Evolutionary conservation across 2,329 filamentous ascomycete species (phyloP), one percentile per base, ranked within the genome.

Genomic region (Sarocladium oryzae): DNA sequence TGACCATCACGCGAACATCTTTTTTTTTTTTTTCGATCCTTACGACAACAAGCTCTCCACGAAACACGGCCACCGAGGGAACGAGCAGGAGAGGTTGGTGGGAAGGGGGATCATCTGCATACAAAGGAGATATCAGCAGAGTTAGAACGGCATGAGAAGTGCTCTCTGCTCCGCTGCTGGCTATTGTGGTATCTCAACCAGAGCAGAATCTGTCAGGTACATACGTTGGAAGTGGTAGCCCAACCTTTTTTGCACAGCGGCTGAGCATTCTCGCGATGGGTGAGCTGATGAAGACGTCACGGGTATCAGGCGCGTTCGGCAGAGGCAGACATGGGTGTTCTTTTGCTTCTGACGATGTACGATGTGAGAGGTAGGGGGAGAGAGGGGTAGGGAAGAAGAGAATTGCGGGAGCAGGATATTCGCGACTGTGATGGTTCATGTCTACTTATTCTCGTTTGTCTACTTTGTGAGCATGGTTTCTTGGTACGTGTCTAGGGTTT

Each of bases 1-100:
- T 68, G 68, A 70, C 62, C 63, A 67, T 62, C 57, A 62, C 61
- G 70, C 63, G 67, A 69, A 62, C 57, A 54, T 62, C 59, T 57
- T 65, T 63, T 62, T 59, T 61, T 54, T 62, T 59, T 57, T 65
- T 63, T 62, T 59, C 61, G 60, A 63, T 58, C 56, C 24, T 48
- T 32, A 48, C 43, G 43, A 48, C 43, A 48, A 20, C 26, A 33
- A 45, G 43, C 43, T 30, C n/a, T 33, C 33, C 41, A 50, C 24
- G 24, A 40, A 30, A 40, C 21, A 50, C 24, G 32, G 33, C 15
- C 23, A 49, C 21, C 18, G 36, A n/a, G 16, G 32, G 26, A 23
- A 51, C 15, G 13, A 23, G 41, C 10, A 23, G 40, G 11, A 50
- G n/a, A n/a, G n/a, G n/a, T n/a, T n/a, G 33, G 49, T n/a, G 52